Base-by-base conservation (phyloP, 768 basidiomycete species). In the Suillus subluteus region DNA sequence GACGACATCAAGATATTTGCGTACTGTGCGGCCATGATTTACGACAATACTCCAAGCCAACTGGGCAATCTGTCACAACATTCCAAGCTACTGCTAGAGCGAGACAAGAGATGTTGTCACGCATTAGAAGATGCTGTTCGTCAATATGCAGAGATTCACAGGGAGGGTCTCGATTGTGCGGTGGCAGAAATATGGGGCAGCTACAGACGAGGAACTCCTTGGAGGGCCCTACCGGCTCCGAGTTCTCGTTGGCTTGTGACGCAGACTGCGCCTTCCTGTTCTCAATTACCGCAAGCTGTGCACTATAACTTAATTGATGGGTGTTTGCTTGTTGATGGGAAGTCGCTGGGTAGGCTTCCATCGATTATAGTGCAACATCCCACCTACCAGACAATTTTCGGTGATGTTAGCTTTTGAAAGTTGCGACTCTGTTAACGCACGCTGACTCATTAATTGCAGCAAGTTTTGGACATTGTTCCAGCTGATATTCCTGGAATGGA, bases 81-180 rank as follows among this genome's bases (percentile, higher is more conserved):
- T 62, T 73, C 69, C 0, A 67, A 46, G 18, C 37, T 70, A 15
- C 70, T 79, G 32, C 65, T 77, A n/a, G 71, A 75, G n/a, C 72
- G 79, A 9, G 74, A 82, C 62, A 65, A 70, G n/a, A 73, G 78
- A 23, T 63, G 79, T 44, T 72, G 79, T 6, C 66, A 75, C 41
- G 56, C 37, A 5, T 43, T 80, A 4, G 72, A 76, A 64, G 43
- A 41, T 12, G 16, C 63, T 21, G 11, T 74, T 12, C 43, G 55
- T 1, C 44, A 54, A 23, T 21, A 58, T 15, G 66, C 68, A 2
- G 68, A 64, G 37, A 9, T 15, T 8, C 15, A 37, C 0, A 46
- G 67, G 50, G 26, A 35, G 35, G 75, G 73, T 4, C 54, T 78
- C 4, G 62, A 74, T 55, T 61, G 48, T 54, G 76, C 75, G 0